Evolutionary conservation across 1,139 yeast genomes (phyloP).

Genomic region (Pichia cactophila): DNA sequence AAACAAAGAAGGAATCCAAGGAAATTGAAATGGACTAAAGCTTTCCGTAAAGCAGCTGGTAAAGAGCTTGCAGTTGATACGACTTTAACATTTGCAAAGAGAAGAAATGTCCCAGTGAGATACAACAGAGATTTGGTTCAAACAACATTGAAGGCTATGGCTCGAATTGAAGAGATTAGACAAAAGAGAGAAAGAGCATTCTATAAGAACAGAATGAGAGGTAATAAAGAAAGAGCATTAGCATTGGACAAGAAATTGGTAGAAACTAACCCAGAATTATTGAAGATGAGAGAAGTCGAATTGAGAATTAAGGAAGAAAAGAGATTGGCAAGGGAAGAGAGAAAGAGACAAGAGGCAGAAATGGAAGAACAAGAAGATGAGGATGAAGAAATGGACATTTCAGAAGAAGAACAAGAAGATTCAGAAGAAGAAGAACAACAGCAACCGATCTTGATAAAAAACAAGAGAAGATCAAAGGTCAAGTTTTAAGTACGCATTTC

Average conservation of each 20-base stretch:
- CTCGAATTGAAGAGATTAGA: slow-evolving; percentile 92
- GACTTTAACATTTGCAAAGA: slow-evolving; percentile 89
- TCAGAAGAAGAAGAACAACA: slow-evolving; percentile 42
- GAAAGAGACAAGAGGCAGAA: slow-evolving; percentile 33
- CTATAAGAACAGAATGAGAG: slow-evolving; percentile 99
- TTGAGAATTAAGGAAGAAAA: slow-evolving; percentile 73
- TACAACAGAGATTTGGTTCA: slow-evolving; percentile 95
- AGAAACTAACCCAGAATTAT: slow-evolving; percentile 78
- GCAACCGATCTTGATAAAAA: slow-evolving; percentile 72
- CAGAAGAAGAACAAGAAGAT: slow-evolving; percentile 33
- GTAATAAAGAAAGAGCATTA: slow-evolving; percentile 81
- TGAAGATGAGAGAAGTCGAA: slow-evolving; percentile 90
- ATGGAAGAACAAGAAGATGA: slow-evolving; percentile 31
- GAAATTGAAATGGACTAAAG: slow-evolving; percentile 96
- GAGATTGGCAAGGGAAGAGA: slow-evolving; percentile 44
- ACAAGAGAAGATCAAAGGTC: slow-evolving; percentile 40
- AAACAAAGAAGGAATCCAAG: slow-evolving; percentile 99
- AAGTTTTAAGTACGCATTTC: slow-evolving; percentile 18
- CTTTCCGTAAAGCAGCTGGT: slow-evolving; percentile 98
- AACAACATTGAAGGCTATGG: slow-evolving; percentile 91
- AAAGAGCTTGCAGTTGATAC: slow-evolving; percentile 97
- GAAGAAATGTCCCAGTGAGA: slow-evolving; percentile 97
- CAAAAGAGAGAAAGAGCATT: slow-evolving; percentile 95
- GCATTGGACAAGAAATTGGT: slow-evolving; percentile 84
- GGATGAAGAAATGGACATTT: slow-evolving; percentile 32